These are phyloP conservation scores for Erigeron canadensis DNA, from an alignment of 129 eudicot species.

Conservation along the genomic window DNA sequence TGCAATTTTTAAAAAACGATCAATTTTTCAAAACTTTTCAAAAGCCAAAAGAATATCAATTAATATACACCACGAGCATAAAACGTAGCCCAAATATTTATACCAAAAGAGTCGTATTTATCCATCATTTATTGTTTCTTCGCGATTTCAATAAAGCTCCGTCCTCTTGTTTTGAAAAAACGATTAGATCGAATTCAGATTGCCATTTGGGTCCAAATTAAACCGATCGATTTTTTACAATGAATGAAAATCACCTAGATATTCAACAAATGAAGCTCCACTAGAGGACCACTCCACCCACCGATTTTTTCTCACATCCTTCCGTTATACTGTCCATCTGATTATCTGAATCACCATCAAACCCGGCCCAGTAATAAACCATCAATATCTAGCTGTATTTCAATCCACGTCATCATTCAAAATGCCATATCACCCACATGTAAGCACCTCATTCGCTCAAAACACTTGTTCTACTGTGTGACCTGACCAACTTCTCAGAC, in stretches of 20 bases:
- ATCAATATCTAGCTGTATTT: constrained; percentile 21
- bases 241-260: not conserved
- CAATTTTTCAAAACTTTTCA: too few species aligned
- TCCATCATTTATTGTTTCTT: too few species aligned
- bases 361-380: constrained; percentile 5
- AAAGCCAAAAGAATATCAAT: too few species aligned
- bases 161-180: not conserved
- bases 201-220: not conserved
- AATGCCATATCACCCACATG: constrained; percentile 28
- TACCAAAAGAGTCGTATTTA: too few species aligned
- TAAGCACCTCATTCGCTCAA: constrained; percentile 14
- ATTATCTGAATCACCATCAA: not conserved
- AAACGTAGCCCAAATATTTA: too few species aligned
- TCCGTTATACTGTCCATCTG: not conserved
- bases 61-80: too few species aligned
- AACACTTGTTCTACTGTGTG: constrained; percentile 37
- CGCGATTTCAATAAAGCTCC: too few species aligned
- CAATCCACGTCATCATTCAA: constrained; percentile 15
- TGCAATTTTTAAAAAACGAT: too few species aligned
- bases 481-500: constrained; percentile 36
- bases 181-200: not conserved
- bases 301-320: too few species aligned
- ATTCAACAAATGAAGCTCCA: not conserved
- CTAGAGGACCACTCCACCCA: not conserved
- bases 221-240: not conserved